Percentiles rank a stretch among this genome's conserved stretches.
These are phyloP conservation scores for Crassisporium funariophilum DNA, from an alignment of 768 basidiomycete genomes.

Conservation along the genomic window DNA sequence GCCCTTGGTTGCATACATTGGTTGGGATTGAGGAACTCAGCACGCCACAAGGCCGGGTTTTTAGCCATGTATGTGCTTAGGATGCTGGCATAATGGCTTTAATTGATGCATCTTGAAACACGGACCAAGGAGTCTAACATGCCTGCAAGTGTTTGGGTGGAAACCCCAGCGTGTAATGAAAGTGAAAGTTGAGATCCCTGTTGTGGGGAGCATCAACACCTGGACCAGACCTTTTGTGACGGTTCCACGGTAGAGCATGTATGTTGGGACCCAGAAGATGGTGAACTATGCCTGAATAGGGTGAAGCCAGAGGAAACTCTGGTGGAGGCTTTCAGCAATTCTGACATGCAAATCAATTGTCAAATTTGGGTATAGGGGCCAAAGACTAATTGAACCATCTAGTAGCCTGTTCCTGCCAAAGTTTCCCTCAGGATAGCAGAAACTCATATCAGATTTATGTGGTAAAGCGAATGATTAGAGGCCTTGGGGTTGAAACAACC, in stretches of 20 bases:
- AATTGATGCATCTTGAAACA: not conserved
- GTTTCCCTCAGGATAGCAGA: slow-evolving; percentile 71
- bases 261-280: slow-evolving; percentile 90
- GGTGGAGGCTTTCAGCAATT: slow-evolving; percentile 95
- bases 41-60: slow-evolving; percentile 55
- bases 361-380: slow-evolving; percentile 92
- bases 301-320: slow-evolving; percentile 96
- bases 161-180: slow-evolving; percentile 74
- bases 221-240: slow-evolving; percentile 72
- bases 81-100: not conserved
- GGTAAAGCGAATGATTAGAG: slow-evolving; percentile 91
- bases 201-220: slow-evolving; percentile 74
- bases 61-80: slow-evolving; percentile 56
- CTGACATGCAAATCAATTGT: slow-evolving; percentile 96
- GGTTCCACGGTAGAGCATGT: slow-evolving; percentile 80
- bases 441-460: slow-evolving; percentile 61
- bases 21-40: slow-evolving; percentile 66
- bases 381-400: slow-evolving; percentile 94
- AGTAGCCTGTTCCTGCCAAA: slow-evolving; percentile 90
- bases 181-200: slow-evolving; percentile 68
- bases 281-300: slow-evolving; percentile 89
- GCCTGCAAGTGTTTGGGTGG: slow-evolving; percentile 42
- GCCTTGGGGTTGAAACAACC: slow-evolving; percentile 88
- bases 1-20: slow-evolving; percentile 54
- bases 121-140: not conserved